phyloP scores from a whole-genome alignment of 495 filamentous ascomycete species.

The Penicillium cosmopolitanum region DNA sequence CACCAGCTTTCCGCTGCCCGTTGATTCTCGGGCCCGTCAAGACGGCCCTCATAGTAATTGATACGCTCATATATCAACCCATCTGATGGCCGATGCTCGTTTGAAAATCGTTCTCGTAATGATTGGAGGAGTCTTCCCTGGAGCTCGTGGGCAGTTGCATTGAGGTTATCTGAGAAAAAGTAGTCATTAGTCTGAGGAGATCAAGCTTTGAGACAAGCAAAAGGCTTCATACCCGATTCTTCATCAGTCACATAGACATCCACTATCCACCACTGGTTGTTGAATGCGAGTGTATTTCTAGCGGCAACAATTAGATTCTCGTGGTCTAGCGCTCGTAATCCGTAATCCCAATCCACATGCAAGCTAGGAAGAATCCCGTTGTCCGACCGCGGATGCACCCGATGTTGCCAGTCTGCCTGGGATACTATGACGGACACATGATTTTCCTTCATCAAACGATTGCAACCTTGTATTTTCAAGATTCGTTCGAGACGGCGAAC shows the following conservation, averaged over 20 bases:
- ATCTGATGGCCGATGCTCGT: conserved; percentile 15
- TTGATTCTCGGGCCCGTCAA: too few relatives aligned
- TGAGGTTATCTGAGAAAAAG: background rate
- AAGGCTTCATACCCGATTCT: conserved; percentile 4
- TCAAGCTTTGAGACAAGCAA: too few relatives aligned
- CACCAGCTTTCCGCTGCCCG: too few relatives aligned
- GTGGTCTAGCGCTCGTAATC: conserved; percentile 13
- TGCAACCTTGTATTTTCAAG: conserved; percentile 8
- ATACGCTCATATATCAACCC: conserved; percentile 22
- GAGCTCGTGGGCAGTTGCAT: background rate
- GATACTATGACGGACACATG: conserved; percentile 8
- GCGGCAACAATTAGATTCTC: conserved; percentile 17
- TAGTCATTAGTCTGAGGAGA: too few relatives aligned
- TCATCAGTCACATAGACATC: conserved; percentile 20
- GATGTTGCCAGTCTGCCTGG: background rate
- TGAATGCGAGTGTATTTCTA: background rate
- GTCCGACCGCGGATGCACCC: background rate
- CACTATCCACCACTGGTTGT: conserved; percentile 20
- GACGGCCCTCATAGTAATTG: conserved; percentile 16
- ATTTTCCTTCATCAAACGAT: conserved; percentile 3
- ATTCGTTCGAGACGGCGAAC: background rate
- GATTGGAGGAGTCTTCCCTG: conserved; percentile 11
- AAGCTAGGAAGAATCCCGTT: background rate
- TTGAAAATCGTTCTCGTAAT: conserved; percentile 14
- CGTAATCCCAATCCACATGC: conserved; percentile 6